Evolutionary conservation across 1,284 basidiomycete species (phyloP).

Genomic region (Schizopora paradoxa): DNA sequence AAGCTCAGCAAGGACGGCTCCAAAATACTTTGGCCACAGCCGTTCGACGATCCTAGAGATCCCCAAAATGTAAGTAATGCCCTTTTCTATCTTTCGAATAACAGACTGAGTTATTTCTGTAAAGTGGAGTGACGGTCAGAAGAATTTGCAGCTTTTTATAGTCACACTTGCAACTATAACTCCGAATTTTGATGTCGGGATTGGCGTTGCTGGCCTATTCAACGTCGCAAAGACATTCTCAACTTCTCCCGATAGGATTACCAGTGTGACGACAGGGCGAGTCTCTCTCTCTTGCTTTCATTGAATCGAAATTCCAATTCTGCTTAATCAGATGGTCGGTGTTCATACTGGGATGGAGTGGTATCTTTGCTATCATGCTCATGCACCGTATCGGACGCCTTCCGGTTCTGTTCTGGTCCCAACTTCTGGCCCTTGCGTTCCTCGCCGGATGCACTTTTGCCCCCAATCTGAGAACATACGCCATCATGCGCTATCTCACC

Average conservation of each 20-base stretch:
- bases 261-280: conserved; percentile 56
- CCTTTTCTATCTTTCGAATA: background rate
- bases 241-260: conserved; percentile 53
- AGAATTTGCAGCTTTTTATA: conserved; percentile 50
- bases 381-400: conserved; percentile 54
- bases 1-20: conserved; percentile 44
- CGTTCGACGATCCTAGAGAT: conserved; percentile 54
- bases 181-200: conserved; percentile 63
- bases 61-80: conserved; percentile 52
- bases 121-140: conserved; percentile 41
- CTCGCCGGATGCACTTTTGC: conserved; percentile 49
- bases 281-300: conserved; percentile 22
- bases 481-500: conserved; percentile 57
- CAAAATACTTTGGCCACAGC: conserved; percentile 55
- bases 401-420: conserved; percentile 58
- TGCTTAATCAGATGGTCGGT: background rate
- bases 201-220: conserved; percentile 56
- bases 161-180: conserved; percentile 60
- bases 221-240: conserved; percentile 49
- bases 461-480: conserved; percentile 44
- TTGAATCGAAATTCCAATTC: background rate
- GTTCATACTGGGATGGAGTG: conserved; percentile 45
- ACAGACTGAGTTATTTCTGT: background rate
- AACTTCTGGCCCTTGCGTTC: conserved; percentile 46
- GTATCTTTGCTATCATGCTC: conserved; percentile 53